Conservation (phyloP, 768 basidiomycete species). For the Suillus ampliporus region DNA sequence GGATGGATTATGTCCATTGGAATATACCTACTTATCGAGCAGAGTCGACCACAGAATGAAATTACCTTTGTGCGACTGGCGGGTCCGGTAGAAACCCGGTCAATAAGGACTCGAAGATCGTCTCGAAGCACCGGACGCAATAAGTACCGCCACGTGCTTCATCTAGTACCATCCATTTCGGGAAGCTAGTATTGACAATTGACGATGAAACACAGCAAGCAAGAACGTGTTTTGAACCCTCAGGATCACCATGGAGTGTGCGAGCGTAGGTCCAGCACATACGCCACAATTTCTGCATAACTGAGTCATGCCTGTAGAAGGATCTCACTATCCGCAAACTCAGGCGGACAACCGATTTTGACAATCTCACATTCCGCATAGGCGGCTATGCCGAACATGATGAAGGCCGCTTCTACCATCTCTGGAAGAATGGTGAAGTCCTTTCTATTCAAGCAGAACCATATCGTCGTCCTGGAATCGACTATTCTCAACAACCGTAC, state of each 20-base stretch:
- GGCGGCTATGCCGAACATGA: constrained; percentile 8
- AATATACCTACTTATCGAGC: not conserved
- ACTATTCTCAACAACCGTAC: not conserved
- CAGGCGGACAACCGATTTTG: constrained; percentile 31
- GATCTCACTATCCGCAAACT: constrained; percentile 26
- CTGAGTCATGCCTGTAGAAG: constrained; percentile 16
- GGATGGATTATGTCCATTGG: not conserved
- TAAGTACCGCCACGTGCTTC: constrained; percentile 2
- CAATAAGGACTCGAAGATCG: not conserved
- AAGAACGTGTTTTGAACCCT: constrained; percentile 8
- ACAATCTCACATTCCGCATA: constrained; percentile 27
- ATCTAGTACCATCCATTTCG: not conserved
- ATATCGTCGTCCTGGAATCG: constrained; percentile 25
- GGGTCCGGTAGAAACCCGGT: not conserved
- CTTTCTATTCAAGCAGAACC: constrained; percentile 38
- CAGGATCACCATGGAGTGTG: constrained; percentile 32
- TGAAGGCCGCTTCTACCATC: constrained; percentile 29
- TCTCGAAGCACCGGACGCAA: not conserved
- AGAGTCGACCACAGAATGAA: not conserved
- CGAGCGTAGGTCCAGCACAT: constrained; percentile 32
- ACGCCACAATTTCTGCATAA: not conserved
- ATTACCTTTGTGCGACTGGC: not conserved
- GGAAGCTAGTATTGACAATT: constrained; percentile 1
- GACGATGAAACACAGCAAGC: constrained; percentile 2
- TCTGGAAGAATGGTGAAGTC: constrained; percentile 39